Conservation (phyloP, 148 eudicot genomes). For the Rhododendron henanense region DNA sequence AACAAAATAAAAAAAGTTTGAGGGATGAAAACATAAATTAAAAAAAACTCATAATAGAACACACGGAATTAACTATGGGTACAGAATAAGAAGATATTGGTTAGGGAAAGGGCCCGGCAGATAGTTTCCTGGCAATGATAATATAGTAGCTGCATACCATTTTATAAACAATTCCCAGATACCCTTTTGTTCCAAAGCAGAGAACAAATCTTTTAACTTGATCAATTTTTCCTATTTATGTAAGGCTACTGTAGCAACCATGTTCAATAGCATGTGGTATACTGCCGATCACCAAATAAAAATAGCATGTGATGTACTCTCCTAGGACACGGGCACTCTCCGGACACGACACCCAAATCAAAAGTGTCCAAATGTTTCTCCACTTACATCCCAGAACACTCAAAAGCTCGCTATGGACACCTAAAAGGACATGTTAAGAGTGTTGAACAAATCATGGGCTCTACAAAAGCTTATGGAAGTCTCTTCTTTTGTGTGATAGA, state of each 20-base stretch:
- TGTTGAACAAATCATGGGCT: not conserved
- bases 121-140: too few relatives aligned
- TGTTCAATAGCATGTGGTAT: not conserved
- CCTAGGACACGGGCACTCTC: not conserved
- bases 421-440: not conserved
- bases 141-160: not conserved
- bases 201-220: not conserved
- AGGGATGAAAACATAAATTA: too few relatives aligned
- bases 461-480: not conserved
- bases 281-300: too few relatives aligned
- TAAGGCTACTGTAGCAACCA: not conserved
- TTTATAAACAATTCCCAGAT: too few relatives aligned
- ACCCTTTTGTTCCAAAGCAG: not conserved
- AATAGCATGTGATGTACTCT: not conserved
- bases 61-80: not conserved
- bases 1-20: too few relatives aligned
- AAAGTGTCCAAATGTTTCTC: not conserved
- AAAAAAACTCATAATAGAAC: not conserved
- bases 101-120: too few relatives aligned
- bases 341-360: too few relatives aligned
- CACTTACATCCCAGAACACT: not conserved
- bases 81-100: not conserved
- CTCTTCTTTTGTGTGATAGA: not conserved
- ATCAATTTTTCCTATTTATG: not conserved
- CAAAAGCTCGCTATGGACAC: not conserved